Evolutionary conservation across 176 grass and related monocot genomes (phyloP).

Genomic region (Zoysia japonica): DNA sequence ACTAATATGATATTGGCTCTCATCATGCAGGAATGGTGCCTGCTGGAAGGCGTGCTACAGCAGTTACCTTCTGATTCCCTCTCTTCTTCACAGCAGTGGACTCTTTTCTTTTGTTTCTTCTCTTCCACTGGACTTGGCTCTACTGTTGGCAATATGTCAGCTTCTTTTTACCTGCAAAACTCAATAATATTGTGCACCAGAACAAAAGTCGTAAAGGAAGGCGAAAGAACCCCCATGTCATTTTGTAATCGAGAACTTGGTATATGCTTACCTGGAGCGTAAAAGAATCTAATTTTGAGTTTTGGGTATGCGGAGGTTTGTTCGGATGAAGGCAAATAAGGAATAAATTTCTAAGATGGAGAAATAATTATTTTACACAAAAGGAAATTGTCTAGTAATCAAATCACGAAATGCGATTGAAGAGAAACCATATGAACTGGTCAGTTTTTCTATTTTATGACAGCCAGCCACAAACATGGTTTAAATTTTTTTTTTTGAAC

Average conservation of each 20-base stretch:
- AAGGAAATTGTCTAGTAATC: no score
- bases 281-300: no score
- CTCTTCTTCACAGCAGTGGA: slow-evolving; percentile 4
- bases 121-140: slow-evolving; percentile 25
- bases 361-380: no score
- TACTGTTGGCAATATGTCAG: neutral
- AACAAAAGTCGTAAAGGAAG: neutral
- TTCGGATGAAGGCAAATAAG: slow-evolving; percentile 49
- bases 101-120: slow-evolving; percentile 45
- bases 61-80: slow-evolving; percentile 34
- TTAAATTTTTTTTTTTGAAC: no score
- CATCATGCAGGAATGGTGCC: no score
- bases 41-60: no score
- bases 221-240: neutral
- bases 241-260: neutral
- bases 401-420: no score
- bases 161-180: slow-evolving; percentile 54
- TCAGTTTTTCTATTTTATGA: neutral
- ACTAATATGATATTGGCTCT: no score
- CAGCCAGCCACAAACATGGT: no score
- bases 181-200: neutral
- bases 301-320: no score
- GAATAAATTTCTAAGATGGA: slow-evolving; percentile 27
- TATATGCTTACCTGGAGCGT: slow-evolving; percentile 44
- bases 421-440: no score